Base-by-base conservation (phyloP, 106 monocot species). In the Acorus calamus region DNA sequence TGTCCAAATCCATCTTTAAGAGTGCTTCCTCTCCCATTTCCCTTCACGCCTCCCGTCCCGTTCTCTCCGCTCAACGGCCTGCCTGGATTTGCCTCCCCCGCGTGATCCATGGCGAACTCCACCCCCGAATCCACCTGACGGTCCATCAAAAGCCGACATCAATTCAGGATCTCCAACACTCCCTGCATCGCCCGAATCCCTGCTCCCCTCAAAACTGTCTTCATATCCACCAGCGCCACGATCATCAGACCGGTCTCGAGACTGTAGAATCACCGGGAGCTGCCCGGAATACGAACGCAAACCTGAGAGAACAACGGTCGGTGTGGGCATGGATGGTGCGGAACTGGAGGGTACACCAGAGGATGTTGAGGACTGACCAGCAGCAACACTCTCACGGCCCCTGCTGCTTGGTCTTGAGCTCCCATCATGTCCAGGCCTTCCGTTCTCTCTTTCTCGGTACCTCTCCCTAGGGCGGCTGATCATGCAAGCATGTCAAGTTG, bases 1-100 rank as follows among this genome's bases (percentile, higher is more conserved):
- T 28, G 28, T 28, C 28, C 28, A 28, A 28, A 28, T 28, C 28
- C 28, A 28, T 46, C 45, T 5, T 82, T 66, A 83, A 65, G 71
- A 73, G 44, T 84, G 75, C 60, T 90, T 94, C 48, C 94, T 81
- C 70, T 94, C 94, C 94, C 94, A 94, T 71, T 94, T 93, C 42
- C 93, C 94, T 62, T 89, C 93, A 56, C 89, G 79, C 69, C 84
- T 76, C 58, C 76, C 83, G 3, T 90, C 94, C 49, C 84, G 66
- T 60, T 96, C 96, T 69, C 91, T 84, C 55, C 91, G 54, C 46
- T 91, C 91, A 14, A 77, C 62, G 14, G 81, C 57, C 49, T 80
- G 84, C 74, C 96, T 87, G 12, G 91, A 71, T 62, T 76, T 86
- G 59, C 78, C 53, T 44, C 81, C 80, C 41, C 28, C 28, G 28